Conservation (phyloP, 805 yeast genomes). For the Naumovozyma baii region DNA sequence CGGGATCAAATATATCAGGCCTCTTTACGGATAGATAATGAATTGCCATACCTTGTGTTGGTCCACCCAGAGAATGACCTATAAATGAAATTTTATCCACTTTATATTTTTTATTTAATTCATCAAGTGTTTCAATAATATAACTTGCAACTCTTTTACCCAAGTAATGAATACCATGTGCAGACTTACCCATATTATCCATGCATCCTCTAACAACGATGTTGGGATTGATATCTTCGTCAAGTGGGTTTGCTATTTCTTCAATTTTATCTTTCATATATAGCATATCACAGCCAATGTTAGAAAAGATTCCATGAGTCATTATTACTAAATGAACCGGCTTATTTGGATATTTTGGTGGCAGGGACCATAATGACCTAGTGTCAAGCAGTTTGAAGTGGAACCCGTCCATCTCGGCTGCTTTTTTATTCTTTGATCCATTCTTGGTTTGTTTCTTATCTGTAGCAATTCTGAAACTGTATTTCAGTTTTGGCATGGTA, state of each 20-base stretch:
- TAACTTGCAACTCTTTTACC: conserved; percentile 76
- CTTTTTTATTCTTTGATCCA: conserved; percentile 1
- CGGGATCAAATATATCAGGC: conserved; percentile 55
- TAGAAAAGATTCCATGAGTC: conserved; percentile 90
- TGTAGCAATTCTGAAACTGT: conserved; percentile 50
- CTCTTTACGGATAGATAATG: conserved; percentile 54
- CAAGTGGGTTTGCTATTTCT: conserved; percentile 17
- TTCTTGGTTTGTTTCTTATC: conserved; percentile 24
- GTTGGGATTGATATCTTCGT: conserved; percentile 33
- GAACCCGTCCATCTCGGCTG: conserved; percentile 6
- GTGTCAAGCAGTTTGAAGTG: conserved; percentile 42
- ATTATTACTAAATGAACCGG: conserved; percentile 78
- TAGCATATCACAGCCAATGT: conserved; percentile 81
- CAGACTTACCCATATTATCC: conserved; percentile 82
- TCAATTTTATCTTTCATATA: conserved; percentile 77
- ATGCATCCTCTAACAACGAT: conserved; percentile 73
- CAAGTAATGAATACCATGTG: conserved; percentile 72
- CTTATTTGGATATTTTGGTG: conserved; percentile 38
- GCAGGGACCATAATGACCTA: conserved; percentile 64
- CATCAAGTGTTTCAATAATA: conserved; percentile 38
- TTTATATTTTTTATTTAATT: conserved; percentile 33
- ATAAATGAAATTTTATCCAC: conserved; percentile 70
- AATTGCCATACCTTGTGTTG: conserved; percentile 82
- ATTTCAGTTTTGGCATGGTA: conserved; percentile 56
- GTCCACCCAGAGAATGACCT: conserved; percentile 92